A percentile compares a stretch with the other conserved stretches of the same genome.
phyloP scores from a whole-genome alignment of 2,329 filamentous ascomycete genomes.

The Aspergillus costaricaensis region DNA sequence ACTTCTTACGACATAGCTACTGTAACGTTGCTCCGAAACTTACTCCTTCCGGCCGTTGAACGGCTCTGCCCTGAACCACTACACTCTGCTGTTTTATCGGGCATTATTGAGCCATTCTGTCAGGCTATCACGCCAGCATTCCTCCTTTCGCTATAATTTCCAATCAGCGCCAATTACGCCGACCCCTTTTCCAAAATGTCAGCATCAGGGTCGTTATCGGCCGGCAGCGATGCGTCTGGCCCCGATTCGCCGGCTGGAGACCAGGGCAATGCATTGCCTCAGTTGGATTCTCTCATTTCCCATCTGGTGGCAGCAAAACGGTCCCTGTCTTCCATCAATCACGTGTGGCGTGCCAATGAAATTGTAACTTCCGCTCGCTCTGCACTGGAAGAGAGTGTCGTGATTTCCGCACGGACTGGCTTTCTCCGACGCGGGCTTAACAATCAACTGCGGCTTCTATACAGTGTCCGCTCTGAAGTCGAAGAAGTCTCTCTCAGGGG shows the following conservation, averaged over 20 bases:
- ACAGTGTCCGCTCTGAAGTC: conserved; percentile 46
- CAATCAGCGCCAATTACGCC: neutral
- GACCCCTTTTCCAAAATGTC: conserved; percentile 27
- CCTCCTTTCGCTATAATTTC: neutral
- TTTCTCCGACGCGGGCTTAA: conserved; percentile 66
- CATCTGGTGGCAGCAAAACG: conserved; percentile 86
- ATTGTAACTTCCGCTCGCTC: conserved; percentile 75
- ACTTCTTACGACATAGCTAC: conserved; percentile 11
- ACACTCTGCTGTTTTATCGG: neutral
- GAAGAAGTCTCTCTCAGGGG: conserved; percentile 46
- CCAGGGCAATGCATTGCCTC: conserved; percentile 29
- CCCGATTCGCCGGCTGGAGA: conserved; percentile 15
- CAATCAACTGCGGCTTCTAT: conserved; percentile 48
- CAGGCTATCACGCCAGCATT: neutral
- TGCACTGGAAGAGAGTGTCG: conserved; percentile 75
- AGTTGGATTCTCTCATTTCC: conserved; percentile 75
- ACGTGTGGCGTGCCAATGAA: conserved; percentile 83
- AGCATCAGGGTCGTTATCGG: conserved; percentile 34
- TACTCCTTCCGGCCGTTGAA: neutral
- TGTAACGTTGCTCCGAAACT: neutral
- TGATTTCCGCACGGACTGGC: conserved; percentile 69
- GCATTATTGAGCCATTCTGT: neutral
- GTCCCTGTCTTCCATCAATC: conserved; percentile 78
- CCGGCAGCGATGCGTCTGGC: conserved; percentile 21
- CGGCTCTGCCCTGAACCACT: neutral